Percentiles rank a stretch among this genome's conserved stretches.
phyloP scores from a whole-genome alignment of 2,329 filamentous ascomycete species.

The Colletotrichum chlorophyti region DNA sequence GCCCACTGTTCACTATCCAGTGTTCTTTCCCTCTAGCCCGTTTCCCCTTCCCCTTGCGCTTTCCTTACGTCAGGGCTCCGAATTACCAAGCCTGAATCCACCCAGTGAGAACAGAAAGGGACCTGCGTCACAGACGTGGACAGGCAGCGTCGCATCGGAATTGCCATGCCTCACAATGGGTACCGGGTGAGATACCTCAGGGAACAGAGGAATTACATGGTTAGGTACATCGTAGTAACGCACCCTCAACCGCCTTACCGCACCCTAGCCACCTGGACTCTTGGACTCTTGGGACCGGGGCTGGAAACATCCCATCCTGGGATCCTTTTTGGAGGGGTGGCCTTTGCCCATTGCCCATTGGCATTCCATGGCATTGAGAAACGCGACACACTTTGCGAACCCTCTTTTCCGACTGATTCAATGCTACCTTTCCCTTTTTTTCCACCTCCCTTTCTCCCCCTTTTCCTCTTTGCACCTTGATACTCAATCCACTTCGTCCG shows the following conservation, averaged over 20 bases:
- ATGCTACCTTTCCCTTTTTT: slow-evolving; percentile 14
- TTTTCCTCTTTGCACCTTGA: neutral
- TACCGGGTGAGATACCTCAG: too few species aligned
- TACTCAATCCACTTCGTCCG: neutral
- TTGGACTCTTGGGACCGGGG: slow-evolving; percentile 8
- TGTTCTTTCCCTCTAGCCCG: neutral
- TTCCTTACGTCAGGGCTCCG: slow-evolving; percentile 22
- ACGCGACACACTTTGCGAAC: slow-evolving; percentile 28
- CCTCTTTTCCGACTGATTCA: slow-evolving; percentile 23
- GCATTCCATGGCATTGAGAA: slow-evolving; percentile 28
- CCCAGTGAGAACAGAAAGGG: slow-evolving; percentile 24
- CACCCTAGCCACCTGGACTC: too few species aligned
- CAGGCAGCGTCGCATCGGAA: too few species aligned
- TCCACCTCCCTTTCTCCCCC: neutral
- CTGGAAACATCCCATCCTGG: slow-evolving; percentile 26
- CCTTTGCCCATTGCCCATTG: too few species aligned
- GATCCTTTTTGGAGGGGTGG: neutral
- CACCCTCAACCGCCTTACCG: too few species aligned
- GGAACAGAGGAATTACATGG: too few species aligned
- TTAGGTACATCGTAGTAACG: too few species aligned
- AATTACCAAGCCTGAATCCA: too few species aligned
- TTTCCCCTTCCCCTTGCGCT: neutral
- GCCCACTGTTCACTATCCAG: neutral
- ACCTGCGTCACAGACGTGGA: slow-evolving; percentile 26
- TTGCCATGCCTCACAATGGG: too few species aligned